Percentiles rank a stretch among this genome's conserved stretches.
These are phyloP conservation scores for Neurospora sp. DNA, from an alignment of 495 filamentous ascomycete species.

Conservation along the genomic window DNA sequence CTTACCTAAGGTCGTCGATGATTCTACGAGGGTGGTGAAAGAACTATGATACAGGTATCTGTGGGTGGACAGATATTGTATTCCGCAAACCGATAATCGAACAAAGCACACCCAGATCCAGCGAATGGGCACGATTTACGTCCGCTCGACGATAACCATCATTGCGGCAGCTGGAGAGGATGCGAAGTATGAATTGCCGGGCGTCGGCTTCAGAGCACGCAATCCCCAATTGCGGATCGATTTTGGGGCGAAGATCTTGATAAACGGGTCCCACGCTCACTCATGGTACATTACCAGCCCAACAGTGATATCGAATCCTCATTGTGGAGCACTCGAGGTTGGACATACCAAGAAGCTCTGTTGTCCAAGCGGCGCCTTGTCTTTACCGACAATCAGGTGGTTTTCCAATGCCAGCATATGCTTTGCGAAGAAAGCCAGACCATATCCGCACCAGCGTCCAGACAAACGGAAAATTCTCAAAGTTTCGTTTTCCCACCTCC, in stretches of 20 bases:
- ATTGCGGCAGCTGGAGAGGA: slow-evolving; percentile 22
- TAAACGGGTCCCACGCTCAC: background rate
- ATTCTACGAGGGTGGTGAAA: slow-evolving; percentile 16
- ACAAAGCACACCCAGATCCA: slow-evolving; percentile 19
- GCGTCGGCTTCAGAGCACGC: slow-evolving; percentile 7
- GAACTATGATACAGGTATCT: slow-evolving; percentile 16
- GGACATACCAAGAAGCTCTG: slow-evolving; percentile 4
- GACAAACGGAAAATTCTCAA: background rate
- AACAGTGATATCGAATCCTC: background rate
- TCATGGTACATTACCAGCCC: background rate
- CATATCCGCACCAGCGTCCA: background rate
- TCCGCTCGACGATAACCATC: slow-evolving; percentile 15
- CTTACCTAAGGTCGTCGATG: slow-evolving; percentile 11
- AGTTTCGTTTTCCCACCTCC: background rate
- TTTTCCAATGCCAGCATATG: background rate
- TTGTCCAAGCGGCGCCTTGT: background rate
- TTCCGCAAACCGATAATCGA: slow-evolving; percentile 3
- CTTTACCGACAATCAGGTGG: background rate
- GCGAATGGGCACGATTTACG: slow-evolving; percentile 24
- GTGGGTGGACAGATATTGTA: slow-evolving; percentile 23
- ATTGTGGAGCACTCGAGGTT: background rate
- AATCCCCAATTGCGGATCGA: background rate
- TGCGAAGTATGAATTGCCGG: slow-evolving; percentile 20
- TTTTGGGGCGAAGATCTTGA: no score
- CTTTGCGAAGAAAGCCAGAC: background rate